These are phyloP conservation scores for Populus hybrid DNA, from an alignment of 441 rosid genomes.

Conservation along the genomic window DNA sequence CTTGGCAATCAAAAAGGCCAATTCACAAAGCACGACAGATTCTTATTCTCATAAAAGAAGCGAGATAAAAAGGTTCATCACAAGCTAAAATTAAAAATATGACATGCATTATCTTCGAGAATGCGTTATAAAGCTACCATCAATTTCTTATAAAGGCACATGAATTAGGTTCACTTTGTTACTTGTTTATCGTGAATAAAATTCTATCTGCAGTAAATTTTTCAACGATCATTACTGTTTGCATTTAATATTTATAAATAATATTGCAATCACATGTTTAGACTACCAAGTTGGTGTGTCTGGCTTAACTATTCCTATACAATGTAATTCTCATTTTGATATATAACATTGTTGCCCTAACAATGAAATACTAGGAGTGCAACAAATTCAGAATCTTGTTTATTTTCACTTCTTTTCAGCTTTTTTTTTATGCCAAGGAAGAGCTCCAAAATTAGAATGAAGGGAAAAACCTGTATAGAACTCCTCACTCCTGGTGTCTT, in stretches of 20 bases:
- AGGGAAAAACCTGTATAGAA: conserved; percentile 82
- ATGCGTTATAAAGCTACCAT: neutral
- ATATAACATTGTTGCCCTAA: no score
- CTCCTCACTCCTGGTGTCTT: conserved; percentile 63
- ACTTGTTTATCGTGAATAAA: neutral
- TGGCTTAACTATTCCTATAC: neutral
- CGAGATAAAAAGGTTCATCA: neutral
- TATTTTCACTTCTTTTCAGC: neutral
- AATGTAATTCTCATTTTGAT: neutral
- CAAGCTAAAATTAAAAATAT: neutral
- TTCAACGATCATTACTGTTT: neutral
- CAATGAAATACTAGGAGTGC: neutral
- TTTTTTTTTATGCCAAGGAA: neutral
- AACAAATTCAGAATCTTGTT: neutral
- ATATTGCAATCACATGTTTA: neutral
- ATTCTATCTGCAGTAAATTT: neutral
- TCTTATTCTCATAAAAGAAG: neutral
- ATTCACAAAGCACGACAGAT: neutral
- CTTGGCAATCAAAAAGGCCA: neutral
- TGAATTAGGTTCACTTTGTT: neutral
- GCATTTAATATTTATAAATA: neutral
- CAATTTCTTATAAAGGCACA: neutral
- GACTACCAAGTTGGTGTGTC: neutral
- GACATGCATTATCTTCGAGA: neutral
- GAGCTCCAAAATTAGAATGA: conserved; percentile 37